Evolutionary conservation across 345 rosid species (phyloP), one percentile per base, ranked within the genome.

Genomic region (Dovyalis caffra): DNA sequence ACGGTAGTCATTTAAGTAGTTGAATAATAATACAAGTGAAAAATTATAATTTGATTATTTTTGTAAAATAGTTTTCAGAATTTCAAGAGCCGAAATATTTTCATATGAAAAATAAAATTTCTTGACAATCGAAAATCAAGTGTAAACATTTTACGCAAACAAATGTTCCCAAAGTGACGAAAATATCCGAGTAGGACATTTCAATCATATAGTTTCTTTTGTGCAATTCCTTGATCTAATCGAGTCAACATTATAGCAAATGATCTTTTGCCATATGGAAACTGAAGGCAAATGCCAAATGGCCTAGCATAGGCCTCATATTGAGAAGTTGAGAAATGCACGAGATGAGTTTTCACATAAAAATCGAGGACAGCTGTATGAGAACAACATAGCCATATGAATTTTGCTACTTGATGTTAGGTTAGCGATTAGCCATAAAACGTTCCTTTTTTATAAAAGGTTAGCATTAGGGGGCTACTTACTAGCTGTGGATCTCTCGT

Each of bases 251-350:
- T 66, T 4, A 38, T 21, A 18, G 45, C 45, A 18, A 23, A 29
- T 28, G 61, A 47, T 45, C 20, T 20, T 28, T 14, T 49, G 20
- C 62, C 43, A 51, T 1, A 26, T 74, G 76, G 32, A 15, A 64
- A 3, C 15, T 31, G n/a, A 49, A 9, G 0, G 15, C 5, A 47
- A 49, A 38, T 10, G 51, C 70, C 80, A 76, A 31, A 73, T 66
- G 80, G 80, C 70, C 51, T 65, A 72, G 69, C 58, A 43, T 8
- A 29, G 63, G 58, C 76, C 58, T 66, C 74, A 73, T 4, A 61
- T 47, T 4, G 32, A 56, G 78, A 34, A 58, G 71, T 76, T 73
- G 76, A 70, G 80, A 79, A 56, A 71, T 32, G 79, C 75, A 72
- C 77, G 70, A 74, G 77, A 78, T 26, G 29, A 31, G 49, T 0